Conservation (phyloP, 306 rosid species). For the Pyrus bretschneideri region DNA sequence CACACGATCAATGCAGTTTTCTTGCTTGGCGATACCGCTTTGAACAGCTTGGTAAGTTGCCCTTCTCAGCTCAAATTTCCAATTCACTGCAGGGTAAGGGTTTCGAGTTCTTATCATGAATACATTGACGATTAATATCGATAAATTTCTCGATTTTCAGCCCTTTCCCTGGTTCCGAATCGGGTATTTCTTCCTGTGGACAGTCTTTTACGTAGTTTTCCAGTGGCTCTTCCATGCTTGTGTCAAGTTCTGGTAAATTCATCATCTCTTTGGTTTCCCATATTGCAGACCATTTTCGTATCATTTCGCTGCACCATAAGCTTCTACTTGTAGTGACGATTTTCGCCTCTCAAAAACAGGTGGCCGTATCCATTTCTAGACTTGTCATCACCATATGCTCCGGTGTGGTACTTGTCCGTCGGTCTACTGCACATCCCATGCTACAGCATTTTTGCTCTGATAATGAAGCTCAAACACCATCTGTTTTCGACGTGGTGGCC, state of each 20-base stretch:
- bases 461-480: constrained; percentile 75
- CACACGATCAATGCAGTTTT: constrained; percentile 90
- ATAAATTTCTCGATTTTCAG: constrained; percentile 33
- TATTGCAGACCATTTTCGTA: neutral
- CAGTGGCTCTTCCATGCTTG: constrained; percentile 86
- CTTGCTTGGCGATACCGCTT: constrained; percentile 72
- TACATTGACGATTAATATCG: neutral
- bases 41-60: constrained; percentile 72
- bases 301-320: too few relatives aligned
- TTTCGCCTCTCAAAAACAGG: constrained; percentile 44
- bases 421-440: constrained; percentile 86
- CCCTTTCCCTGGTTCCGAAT: constrained; percentile 91
- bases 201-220: constrained; percentile 59
- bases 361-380: constrained; percentile 99
- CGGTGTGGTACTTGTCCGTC: constrained; percentile 84
- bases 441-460: constrained; percentile 70
- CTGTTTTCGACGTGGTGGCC: constrained; percentile 55
- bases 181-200: constrained; percentile 93
- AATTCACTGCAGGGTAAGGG: neutral
- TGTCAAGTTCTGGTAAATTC: constrained; percentile 57
- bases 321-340: neutral
- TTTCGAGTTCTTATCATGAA: constrained; percentile 2
- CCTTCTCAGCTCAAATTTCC: neutral
- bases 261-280: neutral
- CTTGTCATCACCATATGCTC: constrained; percentile 71